Base-by-base conservation (phyloP, 2,329 filamentous ascomycete species). In the Cladosporium colombiae region DNA sequence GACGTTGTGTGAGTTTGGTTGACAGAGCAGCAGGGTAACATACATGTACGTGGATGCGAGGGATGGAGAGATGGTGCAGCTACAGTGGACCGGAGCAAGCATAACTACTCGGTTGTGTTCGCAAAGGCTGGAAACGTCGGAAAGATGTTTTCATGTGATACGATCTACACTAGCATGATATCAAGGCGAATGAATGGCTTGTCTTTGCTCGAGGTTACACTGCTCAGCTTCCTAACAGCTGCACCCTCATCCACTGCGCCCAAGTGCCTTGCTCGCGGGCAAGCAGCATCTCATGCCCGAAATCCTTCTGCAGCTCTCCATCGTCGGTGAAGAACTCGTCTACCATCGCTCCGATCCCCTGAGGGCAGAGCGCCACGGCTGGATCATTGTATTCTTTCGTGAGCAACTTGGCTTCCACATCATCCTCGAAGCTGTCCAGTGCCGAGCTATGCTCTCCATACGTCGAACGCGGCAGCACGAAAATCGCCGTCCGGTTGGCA, bases 241-340 rank as follows among this genome's bases (percentile, higher is more conserved):
- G 35, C 56, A 16, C 27, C 14, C 25, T 59, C 37, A 46, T n/a
- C 56, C 25, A 27, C 23, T 46, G 35, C 56, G 35, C 23, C 59
- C 59, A 62, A 31, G 13, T 52, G 7, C 14, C 46, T 53, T 53
- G 44, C 35, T 62, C 27, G 4, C n/a, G 18, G 5, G 31, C 59
- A 18, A 62, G 46, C 29, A 62, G 3, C 33, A 44, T 52, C 61
- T 63, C 50, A 25, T 63, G 61, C 18, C 23, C 50, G 35, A 56
- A 55, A n/a, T 63, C 61, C 35, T 56, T 63, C 35, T 46, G 35
- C 50, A 63, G 13, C 25, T 56, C 29, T 25, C 61, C 61, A 10
- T 14, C 21, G 6, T 33, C 50, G 23, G 35, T 46, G 50, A 56
- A 55, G 61, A 63, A 63, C 5, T 46, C 50, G 23, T 37, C 61